Percentiles rank a stretch among this genome's conserved stretches.
These are phyloP conservation scores for Penicillium waksmanii DNA, from an alignment of 495 filamentous ascomycete genomes.

Conservation along the genomic window DNA sequence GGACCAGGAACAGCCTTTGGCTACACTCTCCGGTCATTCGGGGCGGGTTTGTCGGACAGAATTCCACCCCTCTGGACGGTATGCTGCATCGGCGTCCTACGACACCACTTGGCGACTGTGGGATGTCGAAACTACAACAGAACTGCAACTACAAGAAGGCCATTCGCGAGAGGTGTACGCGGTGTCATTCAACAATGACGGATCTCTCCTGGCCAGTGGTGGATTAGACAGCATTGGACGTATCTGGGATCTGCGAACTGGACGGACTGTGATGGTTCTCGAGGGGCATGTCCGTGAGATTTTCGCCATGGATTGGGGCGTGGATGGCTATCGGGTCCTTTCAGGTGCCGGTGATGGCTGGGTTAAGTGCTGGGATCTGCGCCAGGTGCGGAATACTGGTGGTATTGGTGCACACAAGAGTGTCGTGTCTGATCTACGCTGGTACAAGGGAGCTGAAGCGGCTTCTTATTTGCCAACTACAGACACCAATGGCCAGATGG, in stretches of 20 bases:
- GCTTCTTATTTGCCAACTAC: slow-evolving; percentile 60
- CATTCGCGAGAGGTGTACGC: slow-evolving; percentile 91
- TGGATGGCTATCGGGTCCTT: slow-evolving; percentile 85
- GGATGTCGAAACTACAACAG: slow-evolving; percentile 84
- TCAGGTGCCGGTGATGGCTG: slow-evolving; percentile 93
- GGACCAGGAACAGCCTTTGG: slow-evolving; percentile 76
- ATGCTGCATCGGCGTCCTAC: slow-evolving; percentile 89
- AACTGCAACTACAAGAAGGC: slow-evolving; percentile 90
- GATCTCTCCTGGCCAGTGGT: slow-evolving; percentile 85
- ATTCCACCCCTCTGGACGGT: slow-evolving; percentile 90
- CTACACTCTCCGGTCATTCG: slow-evolving; percentile 83
- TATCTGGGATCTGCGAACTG: slow-evolving; percentile 95
- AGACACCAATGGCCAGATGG: slow-evolving; percentile 63
- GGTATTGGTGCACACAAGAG: slow-evolving; percentile 90
- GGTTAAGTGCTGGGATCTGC: slow-evolving; percentile 96
- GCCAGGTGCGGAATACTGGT: slow-evolving; percentile 80
- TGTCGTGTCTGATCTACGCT: slow-evolving; percentile 88
- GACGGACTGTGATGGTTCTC: slow-evolving; percentile 92
- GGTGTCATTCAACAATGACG: slow-evolving; percentile 86
- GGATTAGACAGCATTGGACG: slow-evolving; percentile 93
- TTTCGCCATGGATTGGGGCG: slow-evolving; percentile 87
- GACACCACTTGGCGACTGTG: slow-evolving; percentile 98
- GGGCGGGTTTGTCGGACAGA: slow-evolving; percentile 89
- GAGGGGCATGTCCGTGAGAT: slow-evolving; percentile 94
- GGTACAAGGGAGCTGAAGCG: slow-evolving; percentile 84